Evolutionary conservation across 1,284 basidiomycete species (phyloP).

Genomic region (Heterobasidion occidentale): DNA sequence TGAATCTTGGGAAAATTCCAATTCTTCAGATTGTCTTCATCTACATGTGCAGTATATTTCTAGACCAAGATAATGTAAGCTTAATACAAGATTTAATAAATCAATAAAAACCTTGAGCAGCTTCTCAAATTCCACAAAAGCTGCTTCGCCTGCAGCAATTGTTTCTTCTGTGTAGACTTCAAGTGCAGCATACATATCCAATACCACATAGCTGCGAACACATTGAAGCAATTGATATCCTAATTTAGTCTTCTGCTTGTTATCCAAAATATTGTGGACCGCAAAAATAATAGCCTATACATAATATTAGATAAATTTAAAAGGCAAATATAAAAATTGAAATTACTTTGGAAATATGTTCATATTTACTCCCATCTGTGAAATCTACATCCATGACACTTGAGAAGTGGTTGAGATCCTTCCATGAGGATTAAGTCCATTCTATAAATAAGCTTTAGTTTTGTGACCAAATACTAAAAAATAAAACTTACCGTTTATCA

Average conservation of each 20-base stretch:
- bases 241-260: background rate
- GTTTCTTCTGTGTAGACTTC: conserved; percentile 24
- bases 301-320: too few species aligned
- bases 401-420: conserved; percentile 26
- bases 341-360: conserved; percentile 9
- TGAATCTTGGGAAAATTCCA: conserved; percentile 20
- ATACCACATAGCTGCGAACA: conserved; percentile 20
- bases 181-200: conserved; percentile 22
- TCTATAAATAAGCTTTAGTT: too few species aligned
- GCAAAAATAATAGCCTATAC: too few species aligned
- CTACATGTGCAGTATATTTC: background rate
- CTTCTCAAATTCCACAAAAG: conserved; percentile 12
- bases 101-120: conserved; percentile 14
- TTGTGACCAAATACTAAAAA: too few species aligned
- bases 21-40: conserved; percentile 7
- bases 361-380: conserved; percentile 27
- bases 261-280: conserved; percentile 18
- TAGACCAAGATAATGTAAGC: background rate
- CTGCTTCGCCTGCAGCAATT: conserved; percentile 16
- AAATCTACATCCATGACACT: conserved; percentile 21
- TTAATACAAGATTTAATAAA: background rate
- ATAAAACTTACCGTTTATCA: too few species aligned
- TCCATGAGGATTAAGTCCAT: conserved; percentile 16
- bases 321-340: conserved; percentile 6
- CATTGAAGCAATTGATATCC: conserved; percentile 18